These are phyloP conservation scores for Exophiala dermatitidis DNA, from an alignment of 2,329 filamentous ascomycete species.

Conservation along the genomic window DNA sequence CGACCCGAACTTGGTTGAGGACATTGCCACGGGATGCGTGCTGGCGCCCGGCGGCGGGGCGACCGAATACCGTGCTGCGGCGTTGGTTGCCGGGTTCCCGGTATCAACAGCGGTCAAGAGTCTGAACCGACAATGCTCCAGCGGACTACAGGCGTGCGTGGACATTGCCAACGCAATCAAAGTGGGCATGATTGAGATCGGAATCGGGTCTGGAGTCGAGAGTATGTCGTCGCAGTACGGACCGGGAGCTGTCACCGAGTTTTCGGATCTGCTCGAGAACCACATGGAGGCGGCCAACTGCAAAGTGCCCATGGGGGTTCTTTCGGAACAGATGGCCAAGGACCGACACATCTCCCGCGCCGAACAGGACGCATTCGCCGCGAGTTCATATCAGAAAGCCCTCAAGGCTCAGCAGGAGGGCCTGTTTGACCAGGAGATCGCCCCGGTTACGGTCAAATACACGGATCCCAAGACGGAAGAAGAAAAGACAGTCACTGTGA, in stretches of 20 bases:
- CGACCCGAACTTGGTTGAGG: slow-evolving; percentile 80
- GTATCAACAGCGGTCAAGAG: slow-evolving; percentile 75
- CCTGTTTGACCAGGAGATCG: slow-evolving; percentile 90
- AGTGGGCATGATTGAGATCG: slow-evolving; percentile 87
- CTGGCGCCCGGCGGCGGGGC: slow-evolving; percentile 89
- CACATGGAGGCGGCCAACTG: slow-evolving; percentile 83
- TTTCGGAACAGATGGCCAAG: slow-evolving; percentile 92
- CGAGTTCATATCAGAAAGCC: slow-evolving; percentile 87
- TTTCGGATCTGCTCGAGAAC: slow-evolving; percentile 78
- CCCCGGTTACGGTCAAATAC: slow-evolving; percentile 75
- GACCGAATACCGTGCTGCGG: slow-evolving; percentile 91
- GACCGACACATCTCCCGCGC: slow-evolving; percentile 65
- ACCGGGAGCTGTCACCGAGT: slow-evolving; percentile 80
- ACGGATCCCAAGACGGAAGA: slow-evolving; percentile 88
- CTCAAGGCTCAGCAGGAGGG: slow-evolving; percentile 74
- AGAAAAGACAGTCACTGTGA: slow-evolving; percentile 72
- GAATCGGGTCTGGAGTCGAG: slow-evolving; percentile 90
- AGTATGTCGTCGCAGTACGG: slow-evolving; percentile 93
- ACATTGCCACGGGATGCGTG: slow-evolving; percentile 85
- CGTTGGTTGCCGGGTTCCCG: slow-evolving; percentile 84
- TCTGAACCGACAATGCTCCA: slow-evolving; percentile 91
- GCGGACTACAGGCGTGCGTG: slow-evolving; percentile 82
- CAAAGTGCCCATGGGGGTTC: slow-evolving; percentile 92
- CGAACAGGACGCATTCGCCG: slow-evolving; percentile 86
- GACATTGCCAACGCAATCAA: slow-evolving; percentile 92